Evolutionary conservation across 805 yeast genomes (phyloP), one percentile per base, ranked within the genome.

Genomic region (Komagataella pastoris): DNA sequence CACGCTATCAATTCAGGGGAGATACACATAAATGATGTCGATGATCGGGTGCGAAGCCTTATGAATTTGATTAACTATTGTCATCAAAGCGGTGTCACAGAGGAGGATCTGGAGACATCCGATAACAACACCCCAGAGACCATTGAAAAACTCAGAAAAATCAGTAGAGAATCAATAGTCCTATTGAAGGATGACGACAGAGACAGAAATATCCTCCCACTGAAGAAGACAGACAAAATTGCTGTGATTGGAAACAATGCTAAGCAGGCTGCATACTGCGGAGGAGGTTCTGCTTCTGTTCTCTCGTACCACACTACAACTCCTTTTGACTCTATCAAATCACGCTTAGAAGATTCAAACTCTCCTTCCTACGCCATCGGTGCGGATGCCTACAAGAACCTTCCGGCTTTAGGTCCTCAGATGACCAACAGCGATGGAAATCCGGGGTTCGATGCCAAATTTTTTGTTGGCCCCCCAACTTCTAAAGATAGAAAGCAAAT

Each of bases 241-340:
- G 77, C 79, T 1, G 74, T 81, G 17, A 75, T 81, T 58, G 87
- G 86, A 3, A 83, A 84, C 44, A 77, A 76, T 55, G 83, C 79
- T 24, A 75, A 70, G 55, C 62, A 59, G 48, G 67, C 79, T 6
- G 71, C 73, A 45, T 74, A 68, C 54, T 73, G 79, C 21, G 85
- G 85, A 53, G 85, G 85, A 55, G 85, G 85, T 6, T 79, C 83
- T 18, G 83, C 84, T 44, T 66, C 79, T 8, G 63, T 76, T 55
- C 62, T 64, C 19, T 72, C 80, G 3, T 71, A 75, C 58, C 75
- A 77, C 60, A 64, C 69, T 14, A 67, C 75, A 7, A 64, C 79
- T 12, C 80, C 81, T 3, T 71, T 61, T 47, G 74, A 76, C 17
- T 80, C 75, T 17, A 72, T 79, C 51, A 51, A 60, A 7, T 55